These are phyloP conservation scores for Pseudonectria foliicola DNA, from an alignment of 2,329 filamentous ascomycete species.

Conservation along the genomic window DNA sequence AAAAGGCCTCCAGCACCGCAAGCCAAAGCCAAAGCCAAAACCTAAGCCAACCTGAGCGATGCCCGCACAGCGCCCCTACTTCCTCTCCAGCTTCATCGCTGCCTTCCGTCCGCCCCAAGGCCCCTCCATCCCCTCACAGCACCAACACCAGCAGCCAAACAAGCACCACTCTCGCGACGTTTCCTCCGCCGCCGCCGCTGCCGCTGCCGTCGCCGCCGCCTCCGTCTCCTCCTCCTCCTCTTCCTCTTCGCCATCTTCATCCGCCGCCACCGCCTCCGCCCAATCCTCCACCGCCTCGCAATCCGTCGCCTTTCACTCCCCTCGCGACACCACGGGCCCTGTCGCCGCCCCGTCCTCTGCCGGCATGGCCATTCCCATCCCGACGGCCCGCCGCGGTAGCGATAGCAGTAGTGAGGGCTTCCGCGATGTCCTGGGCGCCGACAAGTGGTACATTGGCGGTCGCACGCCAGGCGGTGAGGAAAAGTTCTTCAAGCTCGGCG, in stretches of 20 bases:
- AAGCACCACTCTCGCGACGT: constrained; percentile 27
- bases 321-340: constrained; percentile 15
- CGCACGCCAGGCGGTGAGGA: constrained; percentile 71
- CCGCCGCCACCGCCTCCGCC: constrained; percentile 14
- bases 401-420: constrained; percentile 73
- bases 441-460: constrained; percentile 79
- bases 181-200: constrained; percentile 21
- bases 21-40: no score
- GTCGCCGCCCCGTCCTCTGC: constrained; percentile 9
- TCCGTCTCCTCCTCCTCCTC: constrained; percentile 17
- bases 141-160: constrained; percentile 25
- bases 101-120: constrained; percentile 43
- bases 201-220: constrained; percentile 13
- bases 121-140: constrained; percentile 26
- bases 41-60: constrained; percentile 22
- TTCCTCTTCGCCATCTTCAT: constrained; percentile 15
- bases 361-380: constrained; percentile 34
- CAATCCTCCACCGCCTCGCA: constrained; percentile 21
- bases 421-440: constrained; percentile 61
- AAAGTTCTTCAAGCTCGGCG: constrained; percentile 72
- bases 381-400: constrained; percentile 52
- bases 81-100: constrained; percentile 50
- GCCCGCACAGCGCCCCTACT: constrained; percentile 49
- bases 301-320: constrained; percentile 23
- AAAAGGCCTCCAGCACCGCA: background rate